These are phyloP conservation scores for Glycyrrhiza uralensis DNA, from an alignment of 306 rosid species.

Conservation along the genomic window DNA sequence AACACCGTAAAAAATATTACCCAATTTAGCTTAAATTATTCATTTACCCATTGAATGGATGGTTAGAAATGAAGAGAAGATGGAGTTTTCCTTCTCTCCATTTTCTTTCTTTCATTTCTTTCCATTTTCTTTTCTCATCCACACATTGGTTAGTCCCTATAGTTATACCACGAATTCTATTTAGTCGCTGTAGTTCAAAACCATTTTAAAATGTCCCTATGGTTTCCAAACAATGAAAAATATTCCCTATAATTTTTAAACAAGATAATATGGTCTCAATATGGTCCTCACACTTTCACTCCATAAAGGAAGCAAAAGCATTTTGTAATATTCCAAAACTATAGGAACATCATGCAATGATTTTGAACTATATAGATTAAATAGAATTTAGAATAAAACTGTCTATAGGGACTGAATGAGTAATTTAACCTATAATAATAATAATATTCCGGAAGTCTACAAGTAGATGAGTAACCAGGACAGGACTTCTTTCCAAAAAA, in stretches of 20 bases:
- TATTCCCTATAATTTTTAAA: not conserved
- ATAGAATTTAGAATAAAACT: not conserved
- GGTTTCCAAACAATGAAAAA: constrained; percentile 1
- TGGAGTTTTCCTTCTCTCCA: not conserved
- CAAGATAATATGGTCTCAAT: not conserved
- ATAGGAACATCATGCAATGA: not conserved
- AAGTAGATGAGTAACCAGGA: constrained; percentile 9
- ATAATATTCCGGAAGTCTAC: not conserved
- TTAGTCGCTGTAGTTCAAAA: not conserved
- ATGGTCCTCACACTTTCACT: constrained; percentile 1
- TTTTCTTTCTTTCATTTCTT: not conserved
- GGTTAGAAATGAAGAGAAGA: not conserved
- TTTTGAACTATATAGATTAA: not conserved
- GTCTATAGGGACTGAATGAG: not conserved
- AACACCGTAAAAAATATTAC: not conserved
- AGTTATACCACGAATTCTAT: not conserved
- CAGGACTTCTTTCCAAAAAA: not conserved
- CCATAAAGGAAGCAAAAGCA: constrained; percentile 13
- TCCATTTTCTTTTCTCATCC: not conserved
- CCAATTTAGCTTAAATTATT: not conserved
- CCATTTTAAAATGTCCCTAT: not conserved
- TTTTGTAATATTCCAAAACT: not conserved
- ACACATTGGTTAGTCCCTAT: not conserved
- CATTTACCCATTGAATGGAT: not conserved
- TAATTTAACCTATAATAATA: not conserved